Percentiles rank a stretch among this genome's conserved stretches.
phyloP scores from a whole-genome alignment of 495 filamentous ascomycete genomes.

The Penicillium cataractarum region DNA sequence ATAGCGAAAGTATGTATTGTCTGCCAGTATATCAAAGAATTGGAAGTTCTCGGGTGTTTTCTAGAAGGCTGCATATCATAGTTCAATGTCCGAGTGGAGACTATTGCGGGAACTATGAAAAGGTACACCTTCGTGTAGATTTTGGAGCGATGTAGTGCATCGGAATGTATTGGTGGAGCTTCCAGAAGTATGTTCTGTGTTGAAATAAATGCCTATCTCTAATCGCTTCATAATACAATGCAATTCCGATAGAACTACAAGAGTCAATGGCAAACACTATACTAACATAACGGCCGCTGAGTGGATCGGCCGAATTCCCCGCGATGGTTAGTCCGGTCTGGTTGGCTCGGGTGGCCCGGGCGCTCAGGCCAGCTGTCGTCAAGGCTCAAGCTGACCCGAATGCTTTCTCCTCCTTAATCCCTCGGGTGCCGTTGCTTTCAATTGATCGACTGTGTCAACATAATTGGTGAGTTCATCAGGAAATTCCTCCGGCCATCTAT shows the following conservation, averaged over 20 bases:
- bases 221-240: background rate
- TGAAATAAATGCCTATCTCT: background rate
- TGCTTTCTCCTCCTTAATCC: conserved; percentile 8
- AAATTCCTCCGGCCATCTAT: background rate
- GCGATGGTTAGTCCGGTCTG: background rate
- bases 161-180: background rate
- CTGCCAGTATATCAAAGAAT: background rate
- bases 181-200: background rate
- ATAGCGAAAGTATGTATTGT: background rate
- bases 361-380: conserved; percentile 36
- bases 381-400: conserved; percentile 7
- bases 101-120: background rate
- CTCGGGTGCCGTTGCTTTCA: conserved; percentile 22
- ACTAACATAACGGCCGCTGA: background rate
- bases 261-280: background rate
- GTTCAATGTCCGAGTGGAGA: conserved; percentile 5
- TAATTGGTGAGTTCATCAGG: conserved; percentile 10
- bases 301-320: conserved; percentile 7
- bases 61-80: conserved; percentile 15
- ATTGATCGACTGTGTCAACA: conserved; percentile 9
- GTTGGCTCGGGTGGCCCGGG: conserved; percentile 26
- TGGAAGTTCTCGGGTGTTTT: background rate
- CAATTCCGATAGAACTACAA: background rate
- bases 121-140: background rate
- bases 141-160: background rate